These are phyloP conservation scores for Blastobotrys niveus DNA, from an alignment of 1,139 yeast genomes.

Conservation along the genomic window DNA sequence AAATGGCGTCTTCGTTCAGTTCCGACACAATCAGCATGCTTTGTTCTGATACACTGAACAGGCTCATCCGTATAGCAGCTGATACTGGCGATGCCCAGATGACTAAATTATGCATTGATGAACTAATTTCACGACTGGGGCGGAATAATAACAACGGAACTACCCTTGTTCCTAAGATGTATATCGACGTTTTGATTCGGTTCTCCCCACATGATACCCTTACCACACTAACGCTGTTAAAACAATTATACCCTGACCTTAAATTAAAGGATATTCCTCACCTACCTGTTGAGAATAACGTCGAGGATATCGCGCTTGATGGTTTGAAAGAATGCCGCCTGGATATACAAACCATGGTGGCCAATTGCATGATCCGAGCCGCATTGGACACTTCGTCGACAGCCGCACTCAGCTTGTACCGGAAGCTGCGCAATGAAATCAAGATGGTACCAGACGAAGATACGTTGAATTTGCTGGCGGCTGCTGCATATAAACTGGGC, in stretches of 20 bases:
- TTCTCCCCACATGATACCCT: background rate
- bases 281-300: background rate
- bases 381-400: background rate
- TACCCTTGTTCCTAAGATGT: too few species aligned
- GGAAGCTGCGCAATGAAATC: constrained; percentile 15
- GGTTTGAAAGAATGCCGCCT: background rate
- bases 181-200: too few species aligned
- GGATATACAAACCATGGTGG: constrained; percentile 1
- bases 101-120: too few species aligned
- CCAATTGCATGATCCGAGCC: constrained; percentile 3
- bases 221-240: background rate
- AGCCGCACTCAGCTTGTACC: constrained; percentile 15
- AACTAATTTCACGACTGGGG: too few species aligned
- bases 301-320: background rate
- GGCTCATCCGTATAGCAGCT: too few species aligned
- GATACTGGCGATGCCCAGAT: too few species aligned
- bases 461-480: constrained; percentile 28
- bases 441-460: constrained; percentile 23
- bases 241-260: background rate
- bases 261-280: background rate
- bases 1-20: too few species aligned
- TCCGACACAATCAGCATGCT: too few species aligned
- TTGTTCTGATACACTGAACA: too few species aligned
- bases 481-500: constrained; percentile 28
- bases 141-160: too few species aligned